A percentile compares a stretch with the other conserved stretches of the same genome.
These are phyloP conservation scores for Theileria annulata DNA, from an alignment of 169 alveolate genomes.

Conservation along the genomic window DNA sequence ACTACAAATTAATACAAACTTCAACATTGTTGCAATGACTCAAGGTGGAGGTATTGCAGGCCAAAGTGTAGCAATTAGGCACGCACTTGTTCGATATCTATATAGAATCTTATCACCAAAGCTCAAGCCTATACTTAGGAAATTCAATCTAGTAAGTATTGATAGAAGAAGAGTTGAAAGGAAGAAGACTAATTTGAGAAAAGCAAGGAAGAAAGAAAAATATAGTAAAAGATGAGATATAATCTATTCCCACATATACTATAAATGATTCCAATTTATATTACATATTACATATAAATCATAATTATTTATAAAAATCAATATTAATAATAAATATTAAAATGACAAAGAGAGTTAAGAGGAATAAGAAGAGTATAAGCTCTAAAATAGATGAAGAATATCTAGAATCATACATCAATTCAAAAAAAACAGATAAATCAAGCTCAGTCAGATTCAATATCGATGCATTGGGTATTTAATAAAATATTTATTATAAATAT, in stretches of 20 bases:
- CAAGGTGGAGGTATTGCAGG: constrained; percentile 78
- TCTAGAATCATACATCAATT: not conserved
- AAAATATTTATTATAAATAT: not conserved
- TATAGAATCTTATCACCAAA: constrained; percentile 66
- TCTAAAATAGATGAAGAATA: constrained; percentile 7
- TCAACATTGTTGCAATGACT: constrained; percentile 72
- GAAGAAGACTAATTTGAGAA: constrained; percentile 64
- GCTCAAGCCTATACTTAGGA: constrained; percentile 56
- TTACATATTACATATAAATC: not conserved
- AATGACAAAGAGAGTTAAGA: constrained; percentile 12
- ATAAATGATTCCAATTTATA: not conserved
- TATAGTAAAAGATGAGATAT: constrained; percentile 49
- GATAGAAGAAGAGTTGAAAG: constrained; percentile 66
- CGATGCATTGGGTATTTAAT: not conserved
- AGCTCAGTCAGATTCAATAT: not conserved
- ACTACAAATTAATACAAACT: constrained; percentile 64
- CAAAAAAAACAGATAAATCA: not conserved
- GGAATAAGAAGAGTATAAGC: constrained; percentile 1
- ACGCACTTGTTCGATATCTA: constrained; percentile 73
- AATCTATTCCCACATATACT: not conserved
- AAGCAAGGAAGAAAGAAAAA: constrained; percentile 66
- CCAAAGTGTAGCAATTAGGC: constrained; percentile 76
- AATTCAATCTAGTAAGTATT: constrained; percentile 30
- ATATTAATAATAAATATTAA: not conserved
- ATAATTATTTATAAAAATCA: not conserved